Base-by-base conservation (phyloP, 169 alveolate species). In the Babesia ovis region DNA sequence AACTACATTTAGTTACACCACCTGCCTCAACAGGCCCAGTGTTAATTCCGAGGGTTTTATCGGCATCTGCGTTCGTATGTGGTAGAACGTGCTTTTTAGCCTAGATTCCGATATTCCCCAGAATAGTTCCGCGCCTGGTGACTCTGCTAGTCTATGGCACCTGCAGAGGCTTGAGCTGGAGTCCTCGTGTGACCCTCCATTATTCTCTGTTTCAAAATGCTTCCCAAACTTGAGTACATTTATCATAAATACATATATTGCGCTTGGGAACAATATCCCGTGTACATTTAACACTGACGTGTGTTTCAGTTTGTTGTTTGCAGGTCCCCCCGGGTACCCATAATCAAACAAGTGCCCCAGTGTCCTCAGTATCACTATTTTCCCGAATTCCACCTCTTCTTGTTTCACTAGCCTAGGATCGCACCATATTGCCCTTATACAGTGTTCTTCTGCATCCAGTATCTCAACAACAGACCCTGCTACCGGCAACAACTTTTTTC, bases 71-170 rank as follows among this genome's bases (percentile, higher is more conserved):
- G 83, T 41, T 35, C 66, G 32, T 14, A 79, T 50, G 70, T 62
- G 37, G 55, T 56, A 51, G 56, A 59, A 72, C 23, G 60, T 64
- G 46, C 60, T 56, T 34, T 48, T 46, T 41, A 81, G 75, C 58
- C 89, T 67, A 9, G 89, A 81, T 42, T 81, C 89, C 32, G 89
- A 81, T 32, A 81, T 81, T 20, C 89, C 89, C 89, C 89, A 81
- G 55, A 81, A 81, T 18, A 81, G 79, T 22, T 62, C 76, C 1
- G 89, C 69, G 23, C 69, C 85, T 2, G 61, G 37, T 12, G 79
- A 53, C 20, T 73, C 81, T 16, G 67, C 62, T 9, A 81, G 69
- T 25, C 68, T 16, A 4, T 56, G 75, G 45, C 89, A 81, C 9
- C 74, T 60, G 81, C 89, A 81, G 48, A 67, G 60, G 58, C 60